phyloP scores from a whole-genome alignment of 1,284 basidiomycete genomes.

The Pseudozyma thailandica region DNA sequence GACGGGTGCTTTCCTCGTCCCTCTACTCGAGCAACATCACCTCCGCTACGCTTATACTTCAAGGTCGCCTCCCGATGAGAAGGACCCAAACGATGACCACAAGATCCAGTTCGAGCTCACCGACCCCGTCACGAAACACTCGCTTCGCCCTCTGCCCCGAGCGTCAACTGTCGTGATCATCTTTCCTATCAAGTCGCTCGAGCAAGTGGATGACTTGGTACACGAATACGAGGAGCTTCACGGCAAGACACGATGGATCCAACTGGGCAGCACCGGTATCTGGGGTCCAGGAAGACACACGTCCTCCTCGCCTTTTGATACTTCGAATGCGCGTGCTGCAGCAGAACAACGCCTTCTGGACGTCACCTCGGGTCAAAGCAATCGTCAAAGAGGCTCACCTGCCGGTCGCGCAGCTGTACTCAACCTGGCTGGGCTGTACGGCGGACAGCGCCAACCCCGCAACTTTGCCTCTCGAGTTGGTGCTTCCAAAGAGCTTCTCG shows the following conservation, averaged over 20 bases:
- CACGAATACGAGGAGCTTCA: slow-evolving; percentile 42
- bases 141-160: slow-evolving; percentile 72
- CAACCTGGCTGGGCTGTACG: slow-evolving; percentile 58
- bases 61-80: slow-evolving; percentile 70
- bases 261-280: slow-evolving; percentile 61
- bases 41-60: slow-evolving; percentile 71
- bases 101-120: slow-evolving; percentile 66
- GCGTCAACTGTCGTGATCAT: slow-evolving; percentile 75
- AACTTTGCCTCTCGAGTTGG: slow-evolving; percentile 53
- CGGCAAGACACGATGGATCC: slow-evolving; percentile 47
- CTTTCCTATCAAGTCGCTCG: slow-evolving; percentile 69
- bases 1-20: slow-evolving; percentile 76
- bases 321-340: slow-evolving; percentile 28
- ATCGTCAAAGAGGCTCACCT: neutral
- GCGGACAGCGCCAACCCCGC: slow-evolving; percentile 42
- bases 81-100: slow-evolving; percentile 59
- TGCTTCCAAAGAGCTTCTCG: slow-evolving; percentile 44
- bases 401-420: slow-evolving; percentile 37
- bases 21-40: slow-evolving; percentile 69
- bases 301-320: slow-evolving; percentile 44
- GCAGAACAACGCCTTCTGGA: slow-evolving; percentile 45
- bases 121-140: slow-evolving; percentile 60
- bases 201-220: slow-evolving; percentile 49
- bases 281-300: slow-evolving; percentile 43
- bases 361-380: slow-evolving; percentile 10